Base-by-base conservation (phyloP, 2,329 filamentous ascomycete genomes). In the Nemania bipapillata region DNA sequence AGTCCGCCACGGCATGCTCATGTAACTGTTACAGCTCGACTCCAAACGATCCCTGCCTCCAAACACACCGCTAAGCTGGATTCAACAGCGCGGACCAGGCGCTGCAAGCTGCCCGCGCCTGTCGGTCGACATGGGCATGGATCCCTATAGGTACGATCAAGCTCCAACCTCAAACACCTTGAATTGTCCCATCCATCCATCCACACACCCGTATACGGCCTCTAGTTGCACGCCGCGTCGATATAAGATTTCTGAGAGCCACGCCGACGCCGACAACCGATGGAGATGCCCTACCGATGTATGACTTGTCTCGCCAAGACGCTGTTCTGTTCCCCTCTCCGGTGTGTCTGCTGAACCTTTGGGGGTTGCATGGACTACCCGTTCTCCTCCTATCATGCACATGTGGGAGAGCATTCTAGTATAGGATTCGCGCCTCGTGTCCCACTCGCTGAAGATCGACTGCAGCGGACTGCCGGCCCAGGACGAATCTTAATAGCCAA, bases 11-110 rank as follows among this genome's bases (percentile, higher is more conserved):
- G 24, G 35, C 57, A 50, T 49, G 40, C 22, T 65, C 53, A 30
- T 30, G 54, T 42, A 52, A 50, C 40, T 52, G 56, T 54, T 52
- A 50, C 24, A 57, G 50, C 50, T 42, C 42, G 24, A 30, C 53
- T 26, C 61, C 53, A 52, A 64, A 11, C 42, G 9, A 52, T 22
- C 37, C 40, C 50, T 58, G 54, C 59, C 49, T 9, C 49, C 55
- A 59, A 65, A 47, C 9, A 28, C 55, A 50, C 47, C 60, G 30
- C 26, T 56, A 20, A 53, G 32, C 47, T 24, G 35, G 47, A 12
- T 42, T 65, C 47, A 68, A 56, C 65, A 50, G 55, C 53, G 65
- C 55, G 54, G 47, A 50, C 61, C 54, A 52, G 40, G 40, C 15
- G 40, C 65, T 65, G 57, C 62, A 62, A 28, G 57, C 42, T 45